Evolutionary conservation across 108 stramenopile species (phyloP), one percentile per base, ranked within the genome.

Genomic region (Schizochytrium sp.): DNA sequence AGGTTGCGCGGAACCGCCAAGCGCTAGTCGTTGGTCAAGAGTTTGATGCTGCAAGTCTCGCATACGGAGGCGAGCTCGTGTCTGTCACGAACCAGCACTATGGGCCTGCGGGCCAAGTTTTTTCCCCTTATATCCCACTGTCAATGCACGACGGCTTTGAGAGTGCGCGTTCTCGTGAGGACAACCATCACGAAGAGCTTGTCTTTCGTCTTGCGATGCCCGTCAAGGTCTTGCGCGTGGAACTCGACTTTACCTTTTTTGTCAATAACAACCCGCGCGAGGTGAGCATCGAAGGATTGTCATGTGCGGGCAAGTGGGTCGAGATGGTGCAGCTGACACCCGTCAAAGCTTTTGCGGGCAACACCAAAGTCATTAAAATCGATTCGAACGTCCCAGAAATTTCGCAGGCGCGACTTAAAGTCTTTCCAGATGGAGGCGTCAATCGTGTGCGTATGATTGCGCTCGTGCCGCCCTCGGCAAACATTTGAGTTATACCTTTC

Each of bases 31-130:
- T 53, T 3, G 76, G 76, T 16, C 16, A 83, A 12, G 48, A 53
- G 48, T 83, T 83, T 23, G 76, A 83, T 34, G 76, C 76, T 53
- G 45, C 76, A 12, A 83, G 76, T 83, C 76, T 83, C 6, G 76
- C 76, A 6, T 83, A 53, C 51, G 76, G 76, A 53, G 76, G 76
- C 76, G 51, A 83, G 76, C 76, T 83, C 45, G 76, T 83, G 16
- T 83, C 76, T 18, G 45, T 47, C 10, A 83, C 76, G 25, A 83
- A 83, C 76, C 76, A 83, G 76, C 76, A 83, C 51, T 83, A 83
- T 23, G 76, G 76, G n/a, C 76, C 76, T 16, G 76, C 76, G 19
- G 76, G 48, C 51, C 76, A 83, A 23, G 76, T 83, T 6, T 53
- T 83, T 4, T 83, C 76, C 28, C 76, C 76, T 12, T 83, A 53